phyloP scores from a whole-genome alignment of 305 asterid species.

The Fraxinus greggii region DNA sequence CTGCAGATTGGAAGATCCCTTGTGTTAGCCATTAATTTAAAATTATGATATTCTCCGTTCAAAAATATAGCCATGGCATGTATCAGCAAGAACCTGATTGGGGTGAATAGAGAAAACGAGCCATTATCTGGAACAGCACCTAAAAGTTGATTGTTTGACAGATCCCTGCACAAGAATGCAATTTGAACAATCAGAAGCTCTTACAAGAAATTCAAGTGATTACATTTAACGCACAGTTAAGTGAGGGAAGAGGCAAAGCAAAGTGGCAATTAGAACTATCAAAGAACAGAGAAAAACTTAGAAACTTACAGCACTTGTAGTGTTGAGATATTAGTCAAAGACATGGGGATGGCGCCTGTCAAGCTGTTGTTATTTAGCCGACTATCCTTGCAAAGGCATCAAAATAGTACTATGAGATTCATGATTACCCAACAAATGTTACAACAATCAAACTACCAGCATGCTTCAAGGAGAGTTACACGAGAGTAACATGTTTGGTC shows the following conservation, averaged over 20 bases:
- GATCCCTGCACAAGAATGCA: constrained; percentile 59
- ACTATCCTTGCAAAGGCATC: constrained; percentile 44
- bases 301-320: constrained; percentile 60
- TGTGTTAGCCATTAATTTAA: constrained; percentile 25
- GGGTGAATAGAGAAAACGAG: constrained; percentile 92
- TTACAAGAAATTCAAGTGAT: not conserved
- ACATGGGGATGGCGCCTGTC: constrained; percentile 48
- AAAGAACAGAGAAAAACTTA: not conserved
- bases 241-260: not conserved
- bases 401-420: constrained; percentile 15
- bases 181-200: constrained; percentile 1
- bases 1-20: constrained; percentile 40
- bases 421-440: not conserved
- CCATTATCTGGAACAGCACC: constrained; percentile 97
- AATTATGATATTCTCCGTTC: constrained; percentile 11
- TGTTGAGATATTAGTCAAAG: constrained; percentile 45
- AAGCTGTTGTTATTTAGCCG: constrained; percentile 63
- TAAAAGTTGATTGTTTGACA: constrained; percentile 80
- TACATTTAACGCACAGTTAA: not conserved
- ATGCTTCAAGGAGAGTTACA: not conserved
- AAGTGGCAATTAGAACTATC: not conserved
- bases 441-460: not conserved
- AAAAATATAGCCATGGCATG: constrained; percentile 10
- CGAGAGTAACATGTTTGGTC: not conserved
- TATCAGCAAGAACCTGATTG: constrained; percentile 67